Conservation (phyloP, 1,284 basidiomycete species). For the Cryptococcus sp. region DNA sequence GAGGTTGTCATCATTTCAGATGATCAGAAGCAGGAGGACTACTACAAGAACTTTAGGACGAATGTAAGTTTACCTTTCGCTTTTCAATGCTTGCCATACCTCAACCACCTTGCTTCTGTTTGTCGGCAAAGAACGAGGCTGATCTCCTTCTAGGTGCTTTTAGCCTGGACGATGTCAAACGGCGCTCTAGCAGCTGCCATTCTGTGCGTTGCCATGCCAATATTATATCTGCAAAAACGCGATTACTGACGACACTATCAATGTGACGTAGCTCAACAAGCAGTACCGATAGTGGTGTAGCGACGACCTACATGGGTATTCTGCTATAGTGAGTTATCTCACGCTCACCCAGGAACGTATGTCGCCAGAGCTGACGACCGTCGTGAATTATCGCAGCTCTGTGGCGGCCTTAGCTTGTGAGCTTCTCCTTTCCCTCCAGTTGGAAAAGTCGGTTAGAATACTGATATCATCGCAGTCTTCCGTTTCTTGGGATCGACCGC, state of each 20-base stretch:
- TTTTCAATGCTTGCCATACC: too few species aligned
- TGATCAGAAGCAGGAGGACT: slow-evolving; percentile 80
- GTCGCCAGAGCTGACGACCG: slow-evolving; percentile 41
- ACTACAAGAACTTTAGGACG: slow-evolving; percentile 80
- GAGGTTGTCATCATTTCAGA: slow-evolving; percentile 59
- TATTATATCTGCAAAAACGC: not conserved
- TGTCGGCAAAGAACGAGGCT: too few species aligned
- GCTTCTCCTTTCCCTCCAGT: slow-evolving; percentile 45
- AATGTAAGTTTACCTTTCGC: slow-evolving; percentile 58
- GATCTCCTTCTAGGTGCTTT: slow-evolving; percentile 57
- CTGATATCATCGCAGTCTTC: slow-evolving; percentile 59
- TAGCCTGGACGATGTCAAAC: slow-evolving; percentile 83
- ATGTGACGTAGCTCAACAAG: slow-evolving; percentile 34
- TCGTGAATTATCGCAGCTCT: slow-evolving; percentile 62
- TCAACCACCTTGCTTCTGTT: too few species aligned
- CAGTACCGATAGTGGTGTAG: slow-evolving; percentile 31
- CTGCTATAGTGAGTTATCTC: slow-evolving; percentile 39
- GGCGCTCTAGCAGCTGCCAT: slow-evolving; percentile 73
- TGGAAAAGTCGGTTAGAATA: not conserved
- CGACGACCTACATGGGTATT: slow-evolving; percentile 52
- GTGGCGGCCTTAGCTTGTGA: slow-evolving; percentile 80
- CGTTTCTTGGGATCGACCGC: slow-evolving; percentile 75
- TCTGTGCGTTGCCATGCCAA: slow-evolving; percentile 55
- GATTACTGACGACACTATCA: not conserved
- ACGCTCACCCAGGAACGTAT: not conserved